phyloP scores from a whole-genome alignment of 1,284 basidiomycete species.

The Microbotryum saponariae region DNA sequence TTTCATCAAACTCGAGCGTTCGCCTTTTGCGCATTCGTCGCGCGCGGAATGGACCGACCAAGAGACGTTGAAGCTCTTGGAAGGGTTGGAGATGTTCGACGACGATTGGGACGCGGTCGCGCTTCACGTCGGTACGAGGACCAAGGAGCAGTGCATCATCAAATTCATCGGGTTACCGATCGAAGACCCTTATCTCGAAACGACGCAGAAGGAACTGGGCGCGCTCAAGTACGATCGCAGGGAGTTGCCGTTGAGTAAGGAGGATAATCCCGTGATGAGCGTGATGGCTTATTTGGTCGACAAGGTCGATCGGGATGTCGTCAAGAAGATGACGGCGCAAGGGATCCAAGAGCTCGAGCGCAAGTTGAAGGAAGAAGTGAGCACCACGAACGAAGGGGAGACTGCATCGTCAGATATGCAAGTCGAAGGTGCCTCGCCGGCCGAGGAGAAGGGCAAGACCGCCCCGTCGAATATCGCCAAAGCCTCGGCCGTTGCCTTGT shows the following conservation, averaged over 20 bases:
- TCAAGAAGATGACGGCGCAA: conserved; percentile 85
- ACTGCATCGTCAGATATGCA: conserved; percentile 4
- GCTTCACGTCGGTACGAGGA: conserved; percentile 82
- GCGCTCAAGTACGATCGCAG: conserved; percentile 61
- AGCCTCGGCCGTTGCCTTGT: conserved; percentile 74
- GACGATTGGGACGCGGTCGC: conserved; percentile 92
- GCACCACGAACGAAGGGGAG: conserved; percentile 51
- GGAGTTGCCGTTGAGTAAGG: conserved; percentile 80
- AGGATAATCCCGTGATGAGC: conserved; percentile 97
- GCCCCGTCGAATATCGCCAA: conserved; percentile 67
- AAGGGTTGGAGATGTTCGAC: conserved; percentile 95
- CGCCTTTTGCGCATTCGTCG: conserved; percentile 48
- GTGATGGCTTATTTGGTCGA: conserved; percentile 88
- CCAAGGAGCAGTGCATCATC: conserved; percentile 87
- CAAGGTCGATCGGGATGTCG: conserved; percentile 82
- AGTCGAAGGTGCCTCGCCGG: conserved; percentile 5
- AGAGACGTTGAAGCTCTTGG: conserved; percentile 78
- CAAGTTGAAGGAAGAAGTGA: conserved; percentile 55
- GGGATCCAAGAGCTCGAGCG: conserved; percentile 59
- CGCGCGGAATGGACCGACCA: conserved; percentile 73
- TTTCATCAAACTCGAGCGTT: conserved; percentile 74
- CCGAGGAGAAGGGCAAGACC: conserved; percentile 41
- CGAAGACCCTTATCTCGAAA: conserved; percentile 72
- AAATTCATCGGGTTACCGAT: conserved; percentile 95
- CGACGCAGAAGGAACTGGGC: conserved; percentile 55